Evolutionary conservation across 1,284 basidiomycete genomes (phyloP).

Genomic region (Serendipita sp.): DNA sequence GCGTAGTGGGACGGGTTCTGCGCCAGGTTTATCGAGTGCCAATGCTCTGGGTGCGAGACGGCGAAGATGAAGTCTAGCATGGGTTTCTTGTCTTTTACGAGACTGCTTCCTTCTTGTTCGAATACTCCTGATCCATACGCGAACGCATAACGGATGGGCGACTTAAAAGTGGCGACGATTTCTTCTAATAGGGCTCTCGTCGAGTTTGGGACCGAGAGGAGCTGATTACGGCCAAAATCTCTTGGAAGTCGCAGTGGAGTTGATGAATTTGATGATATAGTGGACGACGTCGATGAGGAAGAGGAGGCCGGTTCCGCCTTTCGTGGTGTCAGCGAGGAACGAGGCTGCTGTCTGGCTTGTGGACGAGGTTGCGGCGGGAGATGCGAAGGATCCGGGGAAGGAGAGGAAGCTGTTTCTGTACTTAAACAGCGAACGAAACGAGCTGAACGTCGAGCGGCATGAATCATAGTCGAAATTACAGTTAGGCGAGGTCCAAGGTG

Average conservation of each 20-base stretch:
- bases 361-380: conserved; percentile 9
- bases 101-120: conserved; percentile 46
- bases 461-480: background rate
- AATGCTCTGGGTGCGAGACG: conserved; percentile 80
- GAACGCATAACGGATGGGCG: conserved; percentile 83
- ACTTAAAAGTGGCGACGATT: conserved; percentile 62
- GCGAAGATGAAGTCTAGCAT: conserved; percentile 96
- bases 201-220: conserved; percentile 59
- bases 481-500: background rate
- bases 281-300: conserved; percentile 8
- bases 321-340: conserved; percentile 10
- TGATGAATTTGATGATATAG: conserved; percentile 6
- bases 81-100: conserved; percentile 27
- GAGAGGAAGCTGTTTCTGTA: conserved; percentile 6
- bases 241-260: conserved; percentile 35
- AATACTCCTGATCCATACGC: conserved; percentile 94
- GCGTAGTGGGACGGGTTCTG: conserved; percentile 87
- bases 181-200: conserved; percentile 64
- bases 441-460: background rate
- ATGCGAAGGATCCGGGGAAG: conserved; percentile 6
- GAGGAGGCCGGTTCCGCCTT: conserved; percentile 9
- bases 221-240: conserved; percentile 67
- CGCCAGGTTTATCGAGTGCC: conserved; percentile 88
- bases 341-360: background rate
- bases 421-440: conserved; percentile 2